Evolutionary conservation across 139 green algal species (phyloP), one percentile per base, ranked within the genome.

Genomic region (Chlorella sp.): DNA sequence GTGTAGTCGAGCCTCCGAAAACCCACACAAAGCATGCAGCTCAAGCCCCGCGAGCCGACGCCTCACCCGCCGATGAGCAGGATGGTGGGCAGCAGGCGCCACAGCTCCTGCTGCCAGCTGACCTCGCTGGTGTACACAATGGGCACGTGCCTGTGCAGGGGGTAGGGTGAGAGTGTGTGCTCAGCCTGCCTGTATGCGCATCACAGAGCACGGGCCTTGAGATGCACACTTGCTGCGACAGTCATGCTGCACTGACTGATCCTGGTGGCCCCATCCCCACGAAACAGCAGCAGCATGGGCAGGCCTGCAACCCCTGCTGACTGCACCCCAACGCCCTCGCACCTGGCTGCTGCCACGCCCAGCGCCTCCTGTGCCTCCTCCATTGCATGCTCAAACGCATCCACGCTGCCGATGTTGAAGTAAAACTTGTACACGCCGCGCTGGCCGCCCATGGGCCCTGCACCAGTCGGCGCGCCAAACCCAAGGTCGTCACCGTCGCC

Each of bases 391-490:
- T 99, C 98, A 89, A 99, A 99, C 36, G 90, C 89, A 74, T 99
- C 97, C 23, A 98, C 90, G 68, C 85, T 94, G 65, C 98, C 97
- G n/a, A 99, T 98, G 88, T 98, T 95, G 92, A 99, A 99, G 89
- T 90, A 97, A 89, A 94, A 99, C 73, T 91, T 92, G 88, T 94
- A 94, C 41, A 85, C 80, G 28, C 74, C 60, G 23, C 41, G 71
- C 4, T 57, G 67, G 34, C 32, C 56, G 39, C 84, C 55, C 41
- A 21, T 20, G 20, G 32, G 26, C 34, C 65, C 78, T 17, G 51
- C 39, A 34, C 47, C 47, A 47, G 67, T 17, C 6, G 65, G 12
- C 23, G 41, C 15, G 51, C 67, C 32, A 5, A 21, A 13, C 18
- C 51, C 32, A 21, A 78, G 23, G 23, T 57, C 51, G 67, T 68